Conservation (phyloP, 2,329 filamentous ascomycete species). For the Fusarium tjaetaba region DNA sequence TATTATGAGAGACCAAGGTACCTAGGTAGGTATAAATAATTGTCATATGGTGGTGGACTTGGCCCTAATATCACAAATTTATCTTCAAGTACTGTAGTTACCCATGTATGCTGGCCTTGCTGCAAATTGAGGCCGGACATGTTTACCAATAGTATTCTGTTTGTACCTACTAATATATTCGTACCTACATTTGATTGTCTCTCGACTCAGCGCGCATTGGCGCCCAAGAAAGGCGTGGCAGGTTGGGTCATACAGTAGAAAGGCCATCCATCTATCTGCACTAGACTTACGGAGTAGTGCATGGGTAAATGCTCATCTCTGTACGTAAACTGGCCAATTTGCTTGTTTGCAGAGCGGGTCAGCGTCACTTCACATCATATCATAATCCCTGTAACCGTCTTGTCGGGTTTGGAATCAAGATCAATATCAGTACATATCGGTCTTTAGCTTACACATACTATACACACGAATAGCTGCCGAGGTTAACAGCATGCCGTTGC, state of each 20-base stretch:
- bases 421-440: background rate
- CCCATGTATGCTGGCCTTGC: background rate
- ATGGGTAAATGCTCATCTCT: background rate
- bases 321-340: conserved; percentile 20
- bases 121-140: background rate
- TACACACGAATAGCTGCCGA: background rate
- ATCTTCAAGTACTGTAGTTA: background rate
- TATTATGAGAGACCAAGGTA: background rate
- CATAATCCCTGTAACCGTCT: background rate
- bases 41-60: background rate
- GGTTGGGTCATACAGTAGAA: background rate
- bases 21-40: background rate
- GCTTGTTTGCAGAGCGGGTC: conserved; percentile 2
- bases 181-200: background rate
- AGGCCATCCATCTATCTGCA: background rate
- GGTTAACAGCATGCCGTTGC: background rate
- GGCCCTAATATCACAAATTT: background rate
- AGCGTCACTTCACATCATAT: conserved; percentile 11
- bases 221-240: background rate
- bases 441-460: background rate
- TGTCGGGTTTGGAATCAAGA: background rate
- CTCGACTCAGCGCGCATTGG: conserved; percentile 1
- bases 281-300: background rate
- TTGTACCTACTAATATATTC: background rate
- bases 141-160: background rate